These are phyloP conservation scores for Claviceps digitariae DNA, from an alignment of 2,329 filamentous ascomycete species.

Conservation along the genomic window DNA sequence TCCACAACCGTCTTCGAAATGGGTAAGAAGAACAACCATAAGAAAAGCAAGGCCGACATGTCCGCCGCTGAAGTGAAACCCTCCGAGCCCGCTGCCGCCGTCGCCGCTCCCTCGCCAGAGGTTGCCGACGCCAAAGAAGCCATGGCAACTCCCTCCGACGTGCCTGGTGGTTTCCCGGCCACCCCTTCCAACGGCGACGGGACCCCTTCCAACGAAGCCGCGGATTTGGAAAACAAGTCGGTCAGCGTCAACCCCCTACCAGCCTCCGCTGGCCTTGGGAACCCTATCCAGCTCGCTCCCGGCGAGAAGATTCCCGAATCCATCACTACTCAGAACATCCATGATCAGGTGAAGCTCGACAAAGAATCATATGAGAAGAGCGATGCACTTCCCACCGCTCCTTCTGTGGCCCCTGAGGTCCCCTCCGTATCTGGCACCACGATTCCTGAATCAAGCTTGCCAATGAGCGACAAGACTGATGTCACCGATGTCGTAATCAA, in stretches of 20 bases:
- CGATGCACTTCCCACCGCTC: slow-evolving; percentile 43
- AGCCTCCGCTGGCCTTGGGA: slow-evolving; percentile 50
- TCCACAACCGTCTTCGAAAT: slow-evolving; percentile 55
- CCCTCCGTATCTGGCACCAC: slow-evolving; percentile 46
- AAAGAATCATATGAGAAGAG: slow-evolving; percentile 77
- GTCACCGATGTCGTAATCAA: slow-evolving; percentile 29
- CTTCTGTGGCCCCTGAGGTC: slow-evolving; percentile 24
- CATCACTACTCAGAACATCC: slow-evolving; percentile 53
- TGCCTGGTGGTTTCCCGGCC: slow-evolving; percentile 42
- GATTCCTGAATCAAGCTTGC: slow-evolving; percentile 74
- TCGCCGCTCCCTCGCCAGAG: slow-evolving; percentile 3
- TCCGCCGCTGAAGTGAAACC: slow-evolving; percentile 7
- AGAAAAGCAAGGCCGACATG: slow-evolving; percentile 17
- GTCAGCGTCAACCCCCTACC: slow-evolving; percentile 50
- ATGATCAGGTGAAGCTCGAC: slow-evolving; percentile 63
- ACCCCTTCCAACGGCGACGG: slow-evolving; percentile 40
- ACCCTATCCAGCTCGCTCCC: slow-evolving; percentile 66
- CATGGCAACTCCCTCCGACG: slow-evolving; percentile 20
- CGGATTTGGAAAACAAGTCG: slow-evolving; percentile 33
- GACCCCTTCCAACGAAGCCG: slow-evolving; percentile 48
- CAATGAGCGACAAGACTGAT: slow-evolving; percentile 35
- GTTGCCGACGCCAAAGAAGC: slow-evolving; percentile 7
- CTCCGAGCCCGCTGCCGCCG: neutral
- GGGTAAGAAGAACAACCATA: slow-evolving; percentile 43
- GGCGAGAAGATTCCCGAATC: slow-evolving; percentile 69